phyloP scores from a whole-genome alignment of 2,329 filamentous ascomycete species.

The Cordyceps pruinosa region DNA sequence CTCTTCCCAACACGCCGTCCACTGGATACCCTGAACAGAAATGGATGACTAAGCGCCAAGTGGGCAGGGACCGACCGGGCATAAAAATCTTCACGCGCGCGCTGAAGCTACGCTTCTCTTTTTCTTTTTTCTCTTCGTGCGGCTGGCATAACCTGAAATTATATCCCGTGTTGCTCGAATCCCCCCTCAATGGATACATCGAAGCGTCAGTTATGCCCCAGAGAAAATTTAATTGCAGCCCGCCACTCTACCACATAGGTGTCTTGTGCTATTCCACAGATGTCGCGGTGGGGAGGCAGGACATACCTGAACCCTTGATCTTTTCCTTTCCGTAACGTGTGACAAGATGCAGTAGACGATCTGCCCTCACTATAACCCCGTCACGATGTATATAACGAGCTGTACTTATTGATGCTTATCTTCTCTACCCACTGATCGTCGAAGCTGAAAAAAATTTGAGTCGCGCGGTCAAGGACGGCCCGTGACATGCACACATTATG shows the following conservation, averaged over 20 bases:
- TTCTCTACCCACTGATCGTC: too few relatives aligned
- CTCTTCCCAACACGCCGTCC: not conserved
- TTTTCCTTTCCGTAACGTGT: not conserved
- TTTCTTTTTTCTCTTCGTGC: constrained; percentile 61
- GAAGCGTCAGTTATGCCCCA: constrained; percentile 75
- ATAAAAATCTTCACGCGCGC: constrained; percentile 23
- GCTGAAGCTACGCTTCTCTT: constrained; percentile 21
- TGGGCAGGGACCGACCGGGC: not conserved
- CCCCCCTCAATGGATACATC: constrained; percentile 46
- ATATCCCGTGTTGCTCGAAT: constrained; percentile 77
- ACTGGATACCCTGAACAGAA: not conserved
- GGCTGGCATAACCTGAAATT: constrained; percentile 64
- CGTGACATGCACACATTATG: not conserved
- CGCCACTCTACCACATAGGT: constrained; percentile 44
- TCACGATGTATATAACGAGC: not conserved
- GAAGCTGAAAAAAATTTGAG: too few relatives aligned
- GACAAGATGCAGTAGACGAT: not conserved
- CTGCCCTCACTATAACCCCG: too few relatives aligned
- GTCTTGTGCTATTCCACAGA: constrained; percentile 22
- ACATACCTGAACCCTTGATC: constrained; percentile 33
- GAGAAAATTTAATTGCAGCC: constrained; percentile 72
- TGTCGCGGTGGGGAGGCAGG: constrained; percentile 32
- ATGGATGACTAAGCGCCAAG: not conserved
- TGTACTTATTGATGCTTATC: not conserved
- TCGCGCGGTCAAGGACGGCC: not conserved